phyloP scores from a whole-genome alignment of 2,329 filamentous ascomycete genomes.

The Cordyceps militaris region DNA sequence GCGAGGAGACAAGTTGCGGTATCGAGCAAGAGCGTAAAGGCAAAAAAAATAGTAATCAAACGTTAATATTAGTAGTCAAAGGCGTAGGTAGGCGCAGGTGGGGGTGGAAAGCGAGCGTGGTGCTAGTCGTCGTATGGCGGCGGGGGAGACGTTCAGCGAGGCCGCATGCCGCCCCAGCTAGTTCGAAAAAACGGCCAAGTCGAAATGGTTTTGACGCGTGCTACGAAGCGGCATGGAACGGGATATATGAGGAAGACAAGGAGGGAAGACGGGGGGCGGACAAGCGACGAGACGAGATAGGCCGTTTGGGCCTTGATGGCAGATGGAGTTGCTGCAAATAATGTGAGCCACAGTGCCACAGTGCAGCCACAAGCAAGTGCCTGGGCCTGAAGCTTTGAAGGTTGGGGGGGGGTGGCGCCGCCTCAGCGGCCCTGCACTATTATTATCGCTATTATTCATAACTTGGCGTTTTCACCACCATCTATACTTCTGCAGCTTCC shows the following conservation, averaged over 20 bases:
- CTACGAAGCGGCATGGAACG: neutral
- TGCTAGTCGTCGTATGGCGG: neutral
- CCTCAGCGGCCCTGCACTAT: neutral
- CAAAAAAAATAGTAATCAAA: neutral
- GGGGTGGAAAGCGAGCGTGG: neutral
- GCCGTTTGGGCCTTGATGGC: neutral
- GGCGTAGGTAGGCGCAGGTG: constrained; percentile 1
- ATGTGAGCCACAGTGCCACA: neutral
- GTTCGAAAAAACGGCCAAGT: too few species aligned
- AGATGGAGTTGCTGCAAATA: too few species aligned
- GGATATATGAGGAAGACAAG: neutral
- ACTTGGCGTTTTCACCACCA: too few species aligned
- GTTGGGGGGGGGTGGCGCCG: neutral
- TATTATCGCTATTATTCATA: too few species aligned
- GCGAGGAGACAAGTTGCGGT: neutral
- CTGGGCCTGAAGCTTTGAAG: neutral
- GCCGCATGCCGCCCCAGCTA: neutral
- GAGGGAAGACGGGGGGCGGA: neutral
- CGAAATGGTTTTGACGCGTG: too few species aligned
- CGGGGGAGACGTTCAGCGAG: neutral
- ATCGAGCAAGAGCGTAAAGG: neutral
- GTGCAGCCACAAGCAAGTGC: too few species aligned
- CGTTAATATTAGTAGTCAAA: neutral
- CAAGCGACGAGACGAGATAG: neutral
- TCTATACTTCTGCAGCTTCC: too few species aligned